phyloP scores from a whole-genome alignment of 768 basidiomycete species.

The Rhizopogon rudus region DNA sequence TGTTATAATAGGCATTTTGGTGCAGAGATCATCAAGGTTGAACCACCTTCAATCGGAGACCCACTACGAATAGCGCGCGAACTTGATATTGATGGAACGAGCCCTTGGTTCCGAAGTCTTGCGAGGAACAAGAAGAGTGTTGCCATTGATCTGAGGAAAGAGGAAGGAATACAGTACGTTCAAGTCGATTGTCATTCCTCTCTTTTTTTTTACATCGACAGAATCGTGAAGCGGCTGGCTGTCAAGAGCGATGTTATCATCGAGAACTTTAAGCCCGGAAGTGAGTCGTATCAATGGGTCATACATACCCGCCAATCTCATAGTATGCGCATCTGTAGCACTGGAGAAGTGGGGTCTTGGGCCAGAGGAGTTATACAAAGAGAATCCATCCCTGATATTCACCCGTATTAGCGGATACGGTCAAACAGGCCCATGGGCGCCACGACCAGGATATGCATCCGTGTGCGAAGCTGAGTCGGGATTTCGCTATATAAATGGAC shows the following conservation, averaged over 20 bases:
- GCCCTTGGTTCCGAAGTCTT: slow-evolving; percentile 72
- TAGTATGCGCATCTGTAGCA: slow-evolving; percentile 30
- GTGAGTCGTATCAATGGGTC: slow-evolving; percentile 31
- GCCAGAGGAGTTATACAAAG: slow-evolving; percentile 51
- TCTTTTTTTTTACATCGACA: slow-evolving; percentile 17
- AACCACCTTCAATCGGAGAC: slow-evolving; percentile 58
- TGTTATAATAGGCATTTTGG: slow-evolving; percentile 51
- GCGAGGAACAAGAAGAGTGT: slow-evolving; percentile 73
- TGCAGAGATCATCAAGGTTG: slow-evolving; percentile 70
- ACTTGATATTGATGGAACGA: slow-evolving; percentile 63
- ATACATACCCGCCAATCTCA: background rate
- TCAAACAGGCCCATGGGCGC: slow-evolving; percentile 70
- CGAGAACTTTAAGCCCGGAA: slow-evolving; percentile 75
- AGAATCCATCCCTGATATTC: slow-evolving; percentile 85
- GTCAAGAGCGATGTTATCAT: slow-evolving; percentile 60
- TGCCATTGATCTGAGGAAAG: slow-evolving; percentile 57
- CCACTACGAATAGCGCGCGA: slow-evolving; percentile 70
- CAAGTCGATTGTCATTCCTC: background rate
- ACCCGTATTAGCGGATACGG: slow-evolving; percentile 84
- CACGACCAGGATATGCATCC: slow-evolving; percentile 66
- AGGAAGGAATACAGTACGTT: slow-evolving; percentile 47
- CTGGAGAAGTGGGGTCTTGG: slow-evolving; percentile 68
- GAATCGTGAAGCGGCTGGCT: slow-evolving; percentile 60
- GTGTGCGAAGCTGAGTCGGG: slow-evolving; percentile 76
- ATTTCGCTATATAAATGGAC: slow-evolving; percentile 69